These are phyloP conservation scores for Datisca glomerata DNA, from an alignment of 306 rosid genomes.

Conservation along the genomic window DNA sequence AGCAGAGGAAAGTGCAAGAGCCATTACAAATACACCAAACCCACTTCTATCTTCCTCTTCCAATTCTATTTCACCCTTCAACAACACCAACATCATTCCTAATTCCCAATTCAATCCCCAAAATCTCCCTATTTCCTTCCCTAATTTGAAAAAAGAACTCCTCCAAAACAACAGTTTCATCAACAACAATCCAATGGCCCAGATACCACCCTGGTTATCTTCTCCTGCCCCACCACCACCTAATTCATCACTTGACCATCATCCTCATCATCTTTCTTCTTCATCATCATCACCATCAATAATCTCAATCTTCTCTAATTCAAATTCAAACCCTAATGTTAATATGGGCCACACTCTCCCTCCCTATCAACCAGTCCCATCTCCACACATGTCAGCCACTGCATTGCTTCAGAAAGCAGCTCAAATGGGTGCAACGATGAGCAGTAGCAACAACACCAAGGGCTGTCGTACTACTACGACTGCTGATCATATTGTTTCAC, in stretches of 20 bases:
- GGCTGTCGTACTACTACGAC: too few species aligned
- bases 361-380: slow-evolving; percentile 31
- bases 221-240: too few species aligned
- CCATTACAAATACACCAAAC: slow-evolving; percentile 25
- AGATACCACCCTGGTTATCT: slow-evolving; percentile 59
- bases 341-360: slow-evolving; percentile 40
- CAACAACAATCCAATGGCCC: too few species aligned
- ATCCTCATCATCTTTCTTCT: slow-evolving; percentile 12
- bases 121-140: slow-evolving; percentile 22
- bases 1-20: slow-evolving; percentile 85
- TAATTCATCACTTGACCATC: too few species aligned
- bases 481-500: slow-evolving; percentile 15
- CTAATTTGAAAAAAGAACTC: slow-evolving; percentile 51
- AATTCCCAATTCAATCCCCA: slow-evolving; percentile 23
- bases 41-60: slow-evolving; percentile 26
- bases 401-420: slow-evolving; percentile 97
- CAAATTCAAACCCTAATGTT: slow-evolving; percentile 63
- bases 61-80: slow-evolving; percentile 18
- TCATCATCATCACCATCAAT: slow-evolving; percentile 21
- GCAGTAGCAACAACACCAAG: too few species aligned
- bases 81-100: slow-evolving; percentile 4
- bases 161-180: slow-evolving; percentile 30
- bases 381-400: slow-evolving; percentile 94
- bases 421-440: slow-evolving; percentile 82
- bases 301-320: slow-evolving; percentile 22